Conservation (phyloP, 495 filamentous ascomycete species). For the Daldinia bambusicola region DNA sequence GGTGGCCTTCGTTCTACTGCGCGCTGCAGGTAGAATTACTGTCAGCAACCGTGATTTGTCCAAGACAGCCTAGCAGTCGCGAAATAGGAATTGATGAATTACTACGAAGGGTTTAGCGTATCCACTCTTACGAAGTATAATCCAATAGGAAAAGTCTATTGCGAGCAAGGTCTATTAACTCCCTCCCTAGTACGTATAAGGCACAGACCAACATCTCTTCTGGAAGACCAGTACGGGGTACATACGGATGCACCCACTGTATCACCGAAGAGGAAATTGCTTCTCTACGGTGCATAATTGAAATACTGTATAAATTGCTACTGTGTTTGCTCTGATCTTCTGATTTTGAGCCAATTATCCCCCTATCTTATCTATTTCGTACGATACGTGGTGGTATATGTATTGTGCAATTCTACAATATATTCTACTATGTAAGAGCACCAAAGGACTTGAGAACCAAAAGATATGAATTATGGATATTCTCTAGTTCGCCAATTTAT, state of each 20-base stretch:
- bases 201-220: slow-evolving; percentile 31
- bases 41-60: slow-evolving; percentile 37
- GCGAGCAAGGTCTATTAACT: slow-evolving; percentile 17
- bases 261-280: slow-evolving; percentile 9
- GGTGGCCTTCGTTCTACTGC: slow-evolving; percentile 36
- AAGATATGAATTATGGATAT: not conserved
- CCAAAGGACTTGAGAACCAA: not conserved
- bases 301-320: not conserved
- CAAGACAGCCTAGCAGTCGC: slow-evolving; percentile 24
- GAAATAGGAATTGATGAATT: slow-evolving; percentile 46
- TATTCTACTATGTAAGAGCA: not conserved
- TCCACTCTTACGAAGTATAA: slow-evolving; percentile 6
- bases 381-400: slow-evolving; percentile 1
- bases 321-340: slow-evolving; percentile 1
- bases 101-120: slow-evolving; percentile 29
- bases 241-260: slow-evolving; percentile 9
- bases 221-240: slow-evolving; percentile 8
- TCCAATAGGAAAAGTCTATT: slow-evolving; percentile 27
- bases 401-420: not conserved
- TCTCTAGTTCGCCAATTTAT: slow-evolving; percentile 1
- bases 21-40: slow-evolving; percentile 29
- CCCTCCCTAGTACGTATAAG: slow-evolving; percentile 13
- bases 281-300: not conserved
- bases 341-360: not conserved
- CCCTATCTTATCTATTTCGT: not conserved